These are phyloP conservation scores for Saprolegnia diclina DNA, from an alignment of 352 stramenopile genomes.

Conservation along the genomic window DNA sequence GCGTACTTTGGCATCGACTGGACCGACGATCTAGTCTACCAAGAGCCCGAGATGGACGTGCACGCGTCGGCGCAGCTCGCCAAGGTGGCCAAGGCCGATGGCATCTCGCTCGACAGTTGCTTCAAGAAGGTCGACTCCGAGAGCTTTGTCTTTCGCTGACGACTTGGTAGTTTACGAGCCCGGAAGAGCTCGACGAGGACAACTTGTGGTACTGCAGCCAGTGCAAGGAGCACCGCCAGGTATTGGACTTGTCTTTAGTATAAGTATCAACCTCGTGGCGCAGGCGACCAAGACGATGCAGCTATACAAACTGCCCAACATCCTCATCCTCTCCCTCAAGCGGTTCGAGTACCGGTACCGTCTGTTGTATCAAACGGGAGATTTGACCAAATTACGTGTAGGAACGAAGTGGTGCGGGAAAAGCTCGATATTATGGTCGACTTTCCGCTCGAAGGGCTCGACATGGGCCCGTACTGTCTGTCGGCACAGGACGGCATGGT, in stretches of 20 bases:
- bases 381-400: background rate
- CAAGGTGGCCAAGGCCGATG: constrained; percentile 26
- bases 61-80: constrained; percentile 5
- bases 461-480: constrained; percentile 79
- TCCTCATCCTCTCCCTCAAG: constrained; percentile 84
- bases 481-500: constrained; percentile 39
- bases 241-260: background rate
- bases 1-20: constrained; percentile 24
- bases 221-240: constrained; percentile 70
- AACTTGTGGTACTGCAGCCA: constrained; percentile 82
- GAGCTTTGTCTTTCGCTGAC: background rate
- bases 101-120: constrained; percentile 64
- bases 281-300: constrained; percentile 73
- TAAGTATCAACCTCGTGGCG: background rate
- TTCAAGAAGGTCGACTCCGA: constrained; percentile 79
- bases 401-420: constrained; percentile 67
- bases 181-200: constrained; percentile 71
- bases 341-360: constrained; percentile 71
- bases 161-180: constrained; percentile 48
- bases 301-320: constrained; percentile 69
- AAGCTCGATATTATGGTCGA: constrained; percentile 82
- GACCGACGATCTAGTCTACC: constrained; percentile 15
- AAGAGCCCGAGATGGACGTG: constrained; percentile 7
- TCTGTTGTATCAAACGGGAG: background rate
- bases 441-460: constrained; percentile 78